These are phyloP conservation scores for Sphagnum fallax DNA, from an alignment of 228 moss, liverwort and hornwort genomes.

Conservation along the genomic window DNA sequence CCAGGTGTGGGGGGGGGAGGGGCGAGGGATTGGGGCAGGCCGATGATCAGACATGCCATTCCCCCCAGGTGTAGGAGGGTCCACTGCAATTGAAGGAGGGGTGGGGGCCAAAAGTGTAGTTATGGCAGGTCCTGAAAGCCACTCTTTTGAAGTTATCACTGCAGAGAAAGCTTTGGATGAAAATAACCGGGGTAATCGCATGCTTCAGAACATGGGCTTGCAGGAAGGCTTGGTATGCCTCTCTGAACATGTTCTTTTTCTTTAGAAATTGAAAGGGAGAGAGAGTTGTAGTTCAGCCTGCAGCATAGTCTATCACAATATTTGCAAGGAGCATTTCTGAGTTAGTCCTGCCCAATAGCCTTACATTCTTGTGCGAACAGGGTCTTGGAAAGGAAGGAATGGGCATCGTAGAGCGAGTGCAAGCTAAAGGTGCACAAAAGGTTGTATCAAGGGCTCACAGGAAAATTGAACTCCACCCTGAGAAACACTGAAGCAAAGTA, in stretches of 20 bases:
- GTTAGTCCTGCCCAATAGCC: background rate
- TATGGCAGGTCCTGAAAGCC: conserved; percentile 72
- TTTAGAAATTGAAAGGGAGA: no score
- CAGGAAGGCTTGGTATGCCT: conserved; percentile 93
- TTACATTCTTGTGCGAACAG: conserved; percentile 26
- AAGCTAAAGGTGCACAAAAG: conserved; percentile 44
- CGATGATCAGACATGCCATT: conserved; percentile 98
- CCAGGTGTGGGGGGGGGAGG: no score
- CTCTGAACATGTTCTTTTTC: background rate
- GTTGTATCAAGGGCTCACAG: no score
- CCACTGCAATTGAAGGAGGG: conserved; percentile 42
- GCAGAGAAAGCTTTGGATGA: conserved; percentile 87
- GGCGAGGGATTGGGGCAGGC: conserved; percentile 46
- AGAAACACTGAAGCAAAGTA: no score
- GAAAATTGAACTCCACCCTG: no score
- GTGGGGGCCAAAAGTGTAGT: conserved; percentile 40
- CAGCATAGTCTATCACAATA: no score
- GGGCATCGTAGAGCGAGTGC: conserved; percentile 93
- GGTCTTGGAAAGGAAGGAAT: conserved; percentile 98
- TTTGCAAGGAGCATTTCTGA: background rate
- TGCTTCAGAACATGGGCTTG: conserved; percentile 99
- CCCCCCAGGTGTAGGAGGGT: conserved; percentile 94
- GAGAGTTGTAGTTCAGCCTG: no score
- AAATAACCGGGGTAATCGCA: conserved; percentile 93
- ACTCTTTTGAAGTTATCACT: conserved; percentile 87